Base-by-base conservation (phyloP, 176 grass and related monocot species). In the Ananas comosus region DNA sequence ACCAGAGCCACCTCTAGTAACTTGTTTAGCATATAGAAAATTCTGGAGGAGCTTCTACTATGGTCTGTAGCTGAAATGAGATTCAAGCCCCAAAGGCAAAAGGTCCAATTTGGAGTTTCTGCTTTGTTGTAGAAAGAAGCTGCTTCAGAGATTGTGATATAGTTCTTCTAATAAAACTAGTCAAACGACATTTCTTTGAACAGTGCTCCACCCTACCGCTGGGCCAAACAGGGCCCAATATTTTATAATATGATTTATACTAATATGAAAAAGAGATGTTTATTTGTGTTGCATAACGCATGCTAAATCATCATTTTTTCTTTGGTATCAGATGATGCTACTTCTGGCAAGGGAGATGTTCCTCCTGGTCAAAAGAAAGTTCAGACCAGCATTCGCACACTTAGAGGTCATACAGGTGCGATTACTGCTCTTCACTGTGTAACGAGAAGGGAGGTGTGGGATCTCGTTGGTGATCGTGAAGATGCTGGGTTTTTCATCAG, bases 401-500 rank as follows among this genome's bases (percentile, higher is more conserved):
- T 99, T 64, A 99, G 90, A 88, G 94, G 94, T n/a, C 94, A 99
- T 82, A 84, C 84, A 56, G 89, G 86, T 81, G 86, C 94, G 68
- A 81, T 99, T 79, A 99, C 94, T 64, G 84, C 94, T 73, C 81
- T 99, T 83, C 94, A 99, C 77, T 99, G 94, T 29, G 89, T 99
- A 69, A 83, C 84, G 80, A 86, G 69, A 79, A 92, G 88, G 67
- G 94, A 99, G 77, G 94, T 99, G 48, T 99, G 94, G 89, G 94
- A 99, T 78, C 94, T 99, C 83, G 84, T 99, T 90, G 94, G 94
- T 73, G 94, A 99, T 80, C 94, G 94, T 70, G 94, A 99, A 79
- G 94, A 99, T 90, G 94, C 94, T 81, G 94, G 94, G 23, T 88
- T 99, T 92, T 99, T 99, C 87, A 93, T 99, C 65, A 99, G 94